A percentile compares a stretch with the other conserved stretches of the same genome.
Conservation (phyloP, 2,329 filamentous ascomycete genomes). For the Boeremia exigua region DNA sequence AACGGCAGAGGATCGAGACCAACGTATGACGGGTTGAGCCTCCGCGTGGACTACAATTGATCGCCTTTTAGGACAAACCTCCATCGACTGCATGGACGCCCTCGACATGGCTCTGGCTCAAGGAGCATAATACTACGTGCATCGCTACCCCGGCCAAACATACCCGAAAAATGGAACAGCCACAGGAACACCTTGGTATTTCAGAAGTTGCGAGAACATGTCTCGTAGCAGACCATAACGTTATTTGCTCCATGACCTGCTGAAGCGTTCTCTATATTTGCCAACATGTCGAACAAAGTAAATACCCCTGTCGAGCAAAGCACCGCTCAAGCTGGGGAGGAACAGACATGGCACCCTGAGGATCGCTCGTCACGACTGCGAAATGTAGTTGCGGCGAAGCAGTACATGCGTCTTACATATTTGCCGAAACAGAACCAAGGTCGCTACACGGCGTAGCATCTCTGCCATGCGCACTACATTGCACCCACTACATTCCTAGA, state of each 20-base stretch:
- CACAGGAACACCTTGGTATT: no score
- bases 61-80: constrained; percentile 31
- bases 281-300: constrained; percentile 11
- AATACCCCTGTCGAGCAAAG: constrained; percentile 16
- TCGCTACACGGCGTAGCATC: constrained; percentile 40
- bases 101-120: constrained; percentile 32
- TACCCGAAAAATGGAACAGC: background rate
- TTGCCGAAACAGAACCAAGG: constrained; percentile 46
- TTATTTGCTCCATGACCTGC: background rate
- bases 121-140: constrained; percentile 16
- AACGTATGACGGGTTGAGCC: constrained; percentile 48
- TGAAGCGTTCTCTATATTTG: background rate
- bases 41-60: constrained; percentile 34
- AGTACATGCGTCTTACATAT: constrained; percentile 50
- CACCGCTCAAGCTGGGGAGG: constrained; percentile 14
- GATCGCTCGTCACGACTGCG: constrained; percentile 7
- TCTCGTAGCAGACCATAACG: background rate
- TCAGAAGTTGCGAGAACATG: background rate
- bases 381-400: constrained; percentile 45
- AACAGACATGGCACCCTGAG: constrained; percentile 1
- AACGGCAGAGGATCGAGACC: constrained; percentile 33
- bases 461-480: constrained; percentile 46
- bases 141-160: background rate
- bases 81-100: constrained; percentile 41
- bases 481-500: constrained; percentile 49